Evolutionary conservation across 352 stramenopile genomes (phyloP), one percentile per base, ranked within the genome.

Genomic region (Globisporangium paddicum): DNA sequence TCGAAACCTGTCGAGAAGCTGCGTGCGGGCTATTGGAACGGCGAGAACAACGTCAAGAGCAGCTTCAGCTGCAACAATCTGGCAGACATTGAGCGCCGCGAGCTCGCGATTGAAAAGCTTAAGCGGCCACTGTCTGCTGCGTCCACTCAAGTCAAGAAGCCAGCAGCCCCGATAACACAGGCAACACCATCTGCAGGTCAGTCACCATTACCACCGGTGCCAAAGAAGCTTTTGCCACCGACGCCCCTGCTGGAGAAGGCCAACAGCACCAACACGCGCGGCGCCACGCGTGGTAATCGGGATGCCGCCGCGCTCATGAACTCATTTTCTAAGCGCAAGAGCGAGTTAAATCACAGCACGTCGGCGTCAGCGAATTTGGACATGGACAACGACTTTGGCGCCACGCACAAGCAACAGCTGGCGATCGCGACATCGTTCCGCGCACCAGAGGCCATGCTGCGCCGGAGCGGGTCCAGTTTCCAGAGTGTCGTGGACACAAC

Each of bases 31-130:
- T 91, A 89, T 51, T 89, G 82, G 82, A 89, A 89, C 49, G 74
- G 72, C 34, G 55, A 68, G 21, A 86, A 74, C 55, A 89, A 86
- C 61, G 69, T 89, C 51, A 91, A 83, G 57, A 89, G 77, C 67
- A 91, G 82, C 67, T 88, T 89, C 41, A 91, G 82, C 55, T 89
- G 77, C 73, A 91, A 91, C 66, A 91, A 91, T 50, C 52, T 91
- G 19, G 58, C 77, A 3, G 82, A 91, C 41, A 75, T 89, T 35
- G 82, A 88, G 60, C 65, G 73, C 11, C 70, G 68, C 10, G 77
- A 77, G 28, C 52, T 82, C 8, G 26, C 71, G 47, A 62, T 86
- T 37, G 73, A 87, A 46, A 64, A 69, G 28, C 34, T 64, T 13
- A 60, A 66, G 21, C 53, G 53, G 0, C 23, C 34, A 16, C 40